Percentiles rank a stretch among this genome's conserved stretches.
These are phyloP conservation scores for Colletotrichum magnum DNA, from an alignment of 2,329 filamentous ascomycete genomes.

Conservation along the genomic window DNA sequence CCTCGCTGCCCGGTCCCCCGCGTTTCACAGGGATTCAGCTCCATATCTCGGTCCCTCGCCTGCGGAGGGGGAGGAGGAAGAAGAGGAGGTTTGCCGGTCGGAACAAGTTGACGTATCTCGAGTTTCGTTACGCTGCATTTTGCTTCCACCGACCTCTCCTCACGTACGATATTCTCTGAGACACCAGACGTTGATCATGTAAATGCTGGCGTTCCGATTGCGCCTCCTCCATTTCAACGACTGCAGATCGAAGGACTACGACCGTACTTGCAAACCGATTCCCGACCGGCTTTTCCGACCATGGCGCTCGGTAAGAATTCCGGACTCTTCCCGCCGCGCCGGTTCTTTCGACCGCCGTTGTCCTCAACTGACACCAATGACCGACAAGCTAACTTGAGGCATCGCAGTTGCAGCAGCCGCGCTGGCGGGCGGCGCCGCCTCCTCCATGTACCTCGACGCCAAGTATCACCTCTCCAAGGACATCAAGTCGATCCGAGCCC, in stretches of 20 bases:
- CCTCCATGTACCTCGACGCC: slow-evolving; percentile 71
- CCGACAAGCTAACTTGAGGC: background rate
- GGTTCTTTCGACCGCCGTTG: too few relatives aligned
- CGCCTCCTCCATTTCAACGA: background rate
- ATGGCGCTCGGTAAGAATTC: slow-evolving; percentile 27
- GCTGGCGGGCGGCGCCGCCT: slow-evolving; percentile 49
- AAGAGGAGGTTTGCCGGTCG: slow-evolving; percentile 2
- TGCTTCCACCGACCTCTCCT: background rate
- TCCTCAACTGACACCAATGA: too few relatives aligned
- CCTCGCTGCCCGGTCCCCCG: slow-evolving; percentile 5
- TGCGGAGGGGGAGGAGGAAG: background rate
- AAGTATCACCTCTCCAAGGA: slow-evolving; percentile 79
- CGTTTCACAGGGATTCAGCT: slow-evolving; percentile 24
- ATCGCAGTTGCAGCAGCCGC: slow-evolving; percentile 51
- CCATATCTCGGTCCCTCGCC: background rate
- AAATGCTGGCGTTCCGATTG: background rate
- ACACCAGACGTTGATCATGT: background rate
- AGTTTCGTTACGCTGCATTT: background rate
- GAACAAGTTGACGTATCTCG: background rate
- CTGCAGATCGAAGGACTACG: background rate
- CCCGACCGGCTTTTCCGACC: background rate
- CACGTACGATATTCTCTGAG: background rate
- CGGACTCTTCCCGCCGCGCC: background rate
- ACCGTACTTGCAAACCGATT: background rate
- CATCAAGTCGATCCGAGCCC: slow-evolving; percentile 58